A percentile compares a stretch with the other conserved stretches of the same genome.
Conservation (phyloP, 495 filamentous ascomycete genomes). For the Penicillium cosmopolitanum region DNA sequence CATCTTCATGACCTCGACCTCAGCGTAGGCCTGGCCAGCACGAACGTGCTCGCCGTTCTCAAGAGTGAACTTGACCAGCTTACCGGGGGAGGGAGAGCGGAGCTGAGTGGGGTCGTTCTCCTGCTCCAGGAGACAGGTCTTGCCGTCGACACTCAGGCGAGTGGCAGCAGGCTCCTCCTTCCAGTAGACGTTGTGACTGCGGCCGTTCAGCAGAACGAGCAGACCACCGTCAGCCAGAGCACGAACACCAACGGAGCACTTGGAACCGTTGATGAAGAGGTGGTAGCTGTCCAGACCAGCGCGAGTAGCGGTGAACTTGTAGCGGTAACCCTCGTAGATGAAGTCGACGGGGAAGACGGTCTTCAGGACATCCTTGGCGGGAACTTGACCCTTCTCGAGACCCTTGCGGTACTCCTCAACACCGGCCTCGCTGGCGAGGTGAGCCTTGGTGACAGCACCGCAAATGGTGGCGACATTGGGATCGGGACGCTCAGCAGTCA, state of each 20-base stretch:
- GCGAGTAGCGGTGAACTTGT: conserved; percentile 97
- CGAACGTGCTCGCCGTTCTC: conserved; percentile 95
- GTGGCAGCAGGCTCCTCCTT: conserved; percentile 97
- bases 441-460: conserved; percentile 93
- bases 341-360: conserved; percentile 98
- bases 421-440: conserved; percentile 86
- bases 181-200: conserved; percentile 99
- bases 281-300: conserved; percentile 95
- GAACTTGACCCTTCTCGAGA: conserved; percentile 97
- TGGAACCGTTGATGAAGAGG: conserved; percentile 98
- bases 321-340: conserved; percentile 94
- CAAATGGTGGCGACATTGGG: conserved; percentile 88
- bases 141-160: conserved; percentile 93
- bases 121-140: conserved; percentile 96
- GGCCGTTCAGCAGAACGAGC: conserved; percentile 85
- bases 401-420: conserved; percentile 83
- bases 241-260: conserved; percentile 90
- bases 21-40: conserved; percentile 91
- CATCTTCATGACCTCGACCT: conserved; percentile 99
- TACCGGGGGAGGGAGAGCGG: conserved; percentile 91
- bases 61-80: conserved; percentile 97
- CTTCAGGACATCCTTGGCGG: conserved; percentile 93
- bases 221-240: conserved; percentile 93
- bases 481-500: conserved; percentile 95
- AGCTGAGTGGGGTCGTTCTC: conserved; percentile 99